Evolutionary conservation across 2,329 filamentous ascomycete genomes (phyloP).

Genomic region (Aspergillus aculeatinus): DNA sequence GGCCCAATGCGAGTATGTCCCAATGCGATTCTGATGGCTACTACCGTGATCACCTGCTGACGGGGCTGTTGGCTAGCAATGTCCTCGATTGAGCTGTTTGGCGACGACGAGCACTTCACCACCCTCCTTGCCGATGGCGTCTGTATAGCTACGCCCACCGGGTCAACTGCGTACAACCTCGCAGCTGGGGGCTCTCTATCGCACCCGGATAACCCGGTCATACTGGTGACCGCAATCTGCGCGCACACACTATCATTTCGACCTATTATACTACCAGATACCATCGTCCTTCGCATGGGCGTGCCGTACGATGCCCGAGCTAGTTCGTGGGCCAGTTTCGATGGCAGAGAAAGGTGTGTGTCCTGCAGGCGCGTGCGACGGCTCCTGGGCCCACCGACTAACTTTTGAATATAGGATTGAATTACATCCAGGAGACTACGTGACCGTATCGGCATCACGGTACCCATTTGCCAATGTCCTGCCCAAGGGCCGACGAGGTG

Average conservation of each 20-base stretch:
- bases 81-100: constrained; percentile 88
- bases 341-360: constrained; percentile 74
- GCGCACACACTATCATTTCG: constrained; percentile 93
- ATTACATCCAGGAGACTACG: constrained; percentile 51
- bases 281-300: constrained; percentile 86
- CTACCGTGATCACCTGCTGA: constrained; percentile 1
- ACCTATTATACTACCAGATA: constrained; percentile 95
- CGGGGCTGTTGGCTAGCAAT: constrained; percentile 61
- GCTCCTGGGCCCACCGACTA: neutral
- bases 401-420: constrained; percentile 39
- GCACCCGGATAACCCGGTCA: constrained; percentile 94
- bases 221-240: constrained; percentile 90
- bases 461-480: constrained; percentile 54
- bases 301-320: constrained; percentile 93
- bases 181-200: constrained; percentile 93
- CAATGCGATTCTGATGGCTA: neutral
- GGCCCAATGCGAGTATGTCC: constrained; percentile 83
- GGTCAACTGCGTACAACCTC: constrained; percentile 92
- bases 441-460: constrained; percentile 52
- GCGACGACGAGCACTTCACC: constrained; percentile 93
- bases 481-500: constrained; percentile 43
- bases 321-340: constrained; percentile 95
- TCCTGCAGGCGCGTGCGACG: neutral
- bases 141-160: constrained; percentile 90
- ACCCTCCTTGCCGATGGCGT: constrained; percentile 90